Evolutionary conservation across 805 yeast species (phyloP).

Genomic region (Starmerella roubikii): DNA sequence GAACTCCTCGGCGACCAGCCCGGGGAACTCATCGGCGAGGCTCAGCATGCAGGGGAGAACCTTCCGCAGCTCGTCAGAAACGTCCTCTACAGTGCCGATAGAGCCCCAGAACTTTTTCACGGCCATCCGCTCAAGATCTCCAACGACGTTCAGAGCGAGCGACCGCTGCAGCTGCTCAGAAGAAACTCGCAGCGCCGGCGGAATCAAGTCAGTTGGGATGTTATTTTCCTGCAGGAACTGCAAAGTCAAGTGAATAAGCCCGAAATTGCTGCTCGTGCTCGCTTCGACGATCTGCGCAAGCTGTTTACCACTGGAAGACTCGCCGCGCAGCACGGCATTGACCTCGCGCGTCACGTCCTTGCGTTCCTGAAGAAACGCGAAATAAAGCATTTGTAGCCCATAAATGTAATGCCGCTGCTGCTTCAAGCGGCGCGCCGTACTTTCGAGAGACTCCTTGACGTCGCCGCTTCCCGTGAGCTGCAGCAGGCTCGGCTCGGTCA

Average conservation of each 20-base stretch:
- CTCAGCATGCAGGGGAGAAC: background rate
- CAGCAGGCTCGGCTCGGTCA: background rate
- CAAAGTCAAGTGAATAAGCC: conserved; percentile 2
- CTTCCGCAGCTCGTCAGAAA: background rate
- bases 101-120: background rate
- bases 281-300: too few species aligned
- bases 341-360: background rate
- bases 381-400: conserved; percentile 2
- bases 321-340: background rate
- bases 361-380: conserved; percentile 4
- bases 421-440: background rate
- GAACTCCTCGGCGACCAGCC: background rate
- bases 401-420: conserved; percentile 1
- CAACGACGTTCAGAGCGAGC: background rate
- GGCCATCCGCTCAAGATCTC: background rate
- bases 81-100: background rate
- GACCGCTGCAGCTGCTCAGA: conserved; percentile 1
- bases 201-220: background rate
- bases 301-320: too few species aligned
- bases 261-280: background rate
- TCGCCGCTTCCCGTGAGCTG: background rate
- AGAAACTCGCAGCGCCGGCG: conserved; percentile 2
- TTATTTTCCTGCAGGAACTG: background rate
- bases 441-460: background rate
- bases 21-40: background rate